Base-by-base conservation (phyloP, 495 filamentous ascomycete species). In the Corynascus novoguineensis region DNA sequence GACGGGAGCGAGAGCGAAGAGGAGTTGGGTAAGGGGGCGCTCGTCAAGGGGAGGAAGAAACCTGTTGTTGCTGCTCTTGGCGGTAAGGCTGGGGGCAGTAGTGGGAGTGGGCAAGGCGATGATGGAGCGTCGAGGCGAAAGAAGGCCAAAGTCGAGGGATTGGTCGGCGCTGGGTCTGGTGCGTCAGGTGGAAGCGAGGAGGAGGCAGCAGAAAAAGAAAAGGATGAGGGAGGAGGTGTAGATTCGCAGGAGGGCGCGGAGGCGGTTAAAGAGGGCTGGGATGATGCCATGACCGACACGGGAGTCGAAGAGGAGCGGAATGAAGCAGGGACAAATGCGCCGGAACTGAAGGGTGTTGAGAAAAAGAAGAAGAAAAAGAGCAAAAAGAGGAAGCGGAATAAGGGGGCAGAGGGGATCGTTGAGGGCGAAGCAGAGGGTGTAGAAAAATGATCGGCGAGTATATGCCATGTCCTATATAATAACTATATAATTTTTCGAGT, bases 1-100 rank as follows among this genome's bases (percentile, higher is more conserved):
- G 40, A 12, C 12, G 75, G 76, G 8, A 77, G 72, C 32, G 66
- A 68, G 42, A 76, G 80, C 49, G 83, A 84, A 40, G 83, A 87
- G 27, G 83, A 86, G 22, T 73, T 78, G 51, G 83, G 85, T n/a
- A 71, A 84, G 55, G 75, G 80, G 24, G 76, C 78, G 46, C 62
- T 82, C 37, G 78, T 83, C 19, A 74, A 74, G 49, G 70, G 54
- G 31, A 79, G 50, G 17, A 35, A 12, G 29, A 28, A 22, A n/a
- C n/a, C n/a, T n/a, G n/a, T n/a, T n/a, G n/a, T n/a, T n/a, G n/a
- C n/a, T n/a, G n/a, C n/a, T n/a, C n/a, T n/a, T n/a, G n/a, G n/a
- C n/a, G n/a, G n/a, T 8, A 22, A 28, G 44, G 21, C 4, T 35
- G 31, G 22, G 14, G 34, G 29, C n/a, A 31, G 34, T 14, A 19